These are phyloP conservation scores for Gossypium arboreum DNA, from an alignment of 345 rosid species.

Conservation along the genomic window DNA sequence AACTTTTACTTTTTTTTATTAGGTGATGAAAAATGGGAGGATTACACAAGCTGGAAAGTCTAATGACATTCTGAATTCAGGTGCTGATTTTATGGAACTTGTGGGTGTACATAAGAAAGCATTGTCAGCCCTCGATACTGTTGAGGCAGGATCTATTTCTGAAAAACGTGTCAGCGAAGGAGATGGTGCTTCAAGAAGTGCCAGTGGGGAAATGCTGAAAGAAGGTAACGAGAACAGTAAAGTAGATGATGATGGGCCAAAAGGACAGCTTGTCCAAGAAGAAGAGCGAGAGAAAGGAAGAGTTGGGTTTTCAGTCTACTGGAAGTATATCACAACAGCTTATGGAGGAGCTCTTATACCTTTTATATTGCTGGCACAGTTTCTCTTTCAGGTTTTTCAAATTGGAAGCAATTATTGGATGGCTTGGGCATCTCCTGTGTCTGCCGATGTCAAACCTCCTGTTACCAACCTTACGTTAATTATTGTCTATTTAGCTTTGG, in stretches of 20 bases:
- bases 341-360: conserved; percentile 77
- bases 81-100: conserved; percentile 70
- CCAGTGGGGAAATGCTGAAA: conserved; percentile 16
- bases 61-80: conserved; percentile 51
- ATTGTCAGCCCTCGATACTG: conserved; percentile 43
- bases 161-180: conserved; percentile 25
- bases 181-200: conserved; percentile 20
- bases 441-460: conserved; percentile 15
- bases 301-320: conserved; percentile 56
- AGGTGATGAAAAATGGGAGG: conserved; percentile 83
- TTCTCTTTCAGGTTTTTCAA: conserved; percentile 56
- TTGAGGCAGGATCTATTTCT: conserved; percentile 27
- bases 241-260: conserved; percentile 33
- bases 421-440: conserved; percentile 75
- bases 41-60: conserved; percentile 73
- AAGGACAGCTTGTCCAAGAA: conserved; percentile 65
- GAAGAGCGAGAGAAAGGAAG: conserved; percentile 83
- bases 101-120: conserved; percentile 67
- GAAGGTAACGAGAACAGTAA: conserved; percentile 32
- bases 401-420: conserved; percentile 85
- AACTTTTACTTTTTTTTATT: conserved; percentile 17
- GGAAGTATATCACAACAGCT: conserved; percentile 64
- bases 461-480: conserved; percentile 36
- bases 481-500: conserved; percentile 50
- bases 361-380: conserved; percentile 51